Percentiles rank a stretch among this genome's conserved stretches.
Conservation (phyloP, 139 green algal genomes). For the Volvox reticuliferus region DNA sequence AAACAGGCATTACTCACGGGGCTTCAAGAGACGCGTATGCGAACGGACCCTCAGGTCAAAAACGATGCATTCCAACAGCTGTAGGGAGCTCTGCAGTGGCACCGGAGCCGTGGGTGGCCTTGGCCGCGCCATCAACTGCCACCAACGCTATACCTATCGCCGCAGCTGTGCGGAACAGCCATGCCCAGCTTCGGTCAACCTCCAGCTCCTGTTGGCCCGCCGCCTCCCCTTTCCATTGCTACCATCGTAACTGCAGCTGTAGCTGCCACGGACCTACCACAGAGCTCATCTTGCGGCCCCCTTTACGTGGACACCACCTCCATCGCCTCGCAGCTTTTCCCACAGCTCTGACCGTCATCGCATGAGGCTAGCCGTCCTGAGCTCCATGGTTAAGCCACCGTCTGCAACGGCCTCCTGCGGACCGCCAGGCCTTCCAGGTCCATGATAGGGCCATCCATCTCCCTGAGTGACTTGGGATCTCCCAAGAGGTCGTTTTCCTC, state of each 20-base stretch:
- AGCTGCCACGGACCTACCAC: not conserved
- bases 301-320: not conserved
- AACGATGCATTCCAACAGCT: conserved; percentile 30
- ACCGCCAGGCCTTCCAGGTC: not conserved
- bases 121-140: conserved; percentile 20
- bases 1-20: too few species aligned
- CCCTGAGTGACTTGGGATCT: not conserved
- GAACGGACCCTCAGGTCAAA: too few species aligned
- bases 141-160: not conserved
- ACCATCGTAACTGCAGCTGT: not conserved
- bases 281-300: not conserved
- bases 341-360: not conserved
- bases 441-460: not conserved
- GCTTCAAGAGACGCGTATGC: too few species aligned
- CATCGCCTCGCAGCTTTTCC: not conserved
- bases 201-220: not conserved
- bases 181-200: not conserved
- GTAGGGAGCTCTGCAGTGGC: conserved; percentile 16
- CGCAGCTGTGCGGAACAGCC: not conserved
- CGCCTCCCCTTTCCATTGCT: not conserved
- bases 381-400: not conserved
- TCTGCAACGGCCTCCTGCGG: conserved; percentile 27
- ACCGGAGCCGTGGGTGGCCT: not conserved
- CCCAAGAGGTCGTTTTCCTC: conserved; percentile 9
- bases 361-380: not conserved